Percentiles rank a stretch among this genome's conserved stretches.
Evolutionary conservation across 78 protist species (phyloP).

Genomic region (Tieghemostelium lacteum): DNA sequence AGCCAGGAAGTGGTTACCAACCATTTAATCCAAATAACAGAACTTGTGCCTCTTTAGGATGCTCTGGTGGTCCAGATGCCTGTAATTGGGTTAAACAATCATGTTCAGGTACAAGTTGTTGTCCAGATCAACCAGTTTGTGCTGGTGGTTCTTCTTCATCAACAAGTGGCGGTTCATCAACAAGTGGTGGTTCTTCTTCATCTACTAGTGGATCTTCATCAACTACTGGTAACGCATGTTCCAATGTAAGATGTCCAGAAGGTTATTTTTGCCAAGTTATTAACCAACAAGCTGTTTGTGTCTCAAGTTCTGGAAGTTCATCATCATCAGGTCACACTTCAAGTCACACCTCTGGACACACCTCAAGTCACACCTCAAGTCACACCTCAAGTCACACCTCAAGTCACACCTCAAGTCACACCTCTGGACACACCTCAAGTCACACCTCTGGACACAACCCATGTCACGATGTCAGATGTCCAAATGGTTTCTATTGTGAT

Average conservation of each 20-base stretch:
- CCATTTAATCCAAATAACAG: constrained; percentile 16
- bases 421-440: no score
- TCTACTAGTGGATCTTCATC: not conserved
- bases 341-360: no score
- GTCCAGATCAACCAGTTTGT: constrained; percentile 51
- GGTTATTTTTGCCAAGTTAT: constrained; percentile 23
- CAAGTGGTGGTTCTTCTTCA: constrained; percentile 11
- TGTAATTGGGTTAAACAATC: constrained; percentile 54
- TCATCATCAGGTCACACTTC: no score
- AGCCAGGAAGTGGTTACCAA: not conserved
- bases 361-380: no score
- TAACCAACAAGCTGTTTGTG: not conserved
- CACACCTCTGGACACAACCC: no score
- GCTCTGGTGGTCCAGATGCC: constrained; percentile 2
- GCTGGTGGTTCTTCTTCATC: not conserved
- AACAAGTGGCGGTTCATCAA: not conserved
- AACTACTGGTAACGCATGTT: not conserved
- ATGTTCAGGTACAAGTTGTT: constrained; percentile 37
- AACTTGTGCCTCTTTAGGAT: constrained; percentile 47
- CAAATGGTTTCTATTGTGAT: constrained; percentile 6
- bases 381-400: no score
- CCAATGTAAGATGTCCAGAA: not conserved
- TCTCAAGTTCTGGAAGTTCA: not conserved
- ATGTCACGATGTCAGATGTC: not conserved
- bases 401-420: no score